phyloP scores from a whole-genome alignment of 2,329 filamentous ascomycete genomes.

The Phialophora tarda region DNA sequence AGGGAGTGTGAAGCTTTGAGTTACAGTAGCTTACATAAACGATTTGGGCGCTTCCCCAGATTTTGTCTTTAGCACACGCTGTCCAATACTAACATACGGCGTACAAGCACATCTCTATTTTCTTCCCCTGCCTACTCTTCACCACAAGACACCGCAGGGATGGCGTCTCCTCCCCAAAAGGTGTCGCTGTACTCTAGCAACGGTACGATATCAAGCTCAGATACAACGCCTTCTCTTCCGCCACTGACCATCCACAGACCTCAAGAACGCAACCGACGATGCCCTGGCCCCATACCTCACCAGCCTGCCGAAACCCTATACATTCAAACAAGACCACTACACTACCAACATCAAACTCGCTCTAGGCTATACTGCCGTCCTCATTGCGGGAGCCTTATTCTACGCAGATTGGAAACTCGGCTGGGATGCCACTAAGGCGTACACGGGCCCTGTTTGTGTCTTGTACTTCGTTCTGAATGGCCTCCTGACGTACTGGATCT shows the following conservation, averaged over 20 bases:
- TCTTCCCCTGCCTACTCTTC: not conserved
- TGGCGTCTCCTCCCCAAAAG: slow-evolving; percentile 41
- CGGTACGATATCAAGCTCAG: slow-evolving; percentile 44
- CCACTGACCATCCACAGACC: slow-evolving; percentile 62
- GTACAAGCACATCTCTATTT: not conserved
- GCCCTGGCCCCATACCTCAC: slow-evolving; percentile 92
- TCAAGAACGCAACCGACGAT: slow-evolving; percentile 97
- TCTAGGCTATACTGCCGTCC: slow-evolving; percentile 81
- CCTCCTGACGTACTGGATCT: slow-evolving; percentile 81
- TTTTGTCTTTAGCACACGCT: not conserved
- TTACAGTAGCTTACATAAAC: not conserved
- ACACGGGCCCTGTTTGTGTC: slow-evolving; percentile 77
- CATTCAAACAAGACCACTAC: slow-evolving; percentile 78
- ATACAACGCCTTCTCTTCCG: slow-evolving; percentile 13
- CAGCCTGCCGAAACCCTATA: slow-evolving; percentile 66
- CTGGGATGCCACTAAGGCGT: slow-evolving; percentile 83
- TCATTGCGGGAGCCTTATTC: slow-evolving; percentile 82
- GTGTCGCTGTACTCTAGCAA: slow-evolving; percentile 54
- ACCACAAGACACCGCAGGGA: not conserved
- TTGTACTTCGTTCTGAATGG: slow-evolving; percentile 81
- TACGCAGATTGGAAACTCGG: slow-evolving; percentile 89
- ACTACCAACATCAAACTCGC: slow-evolving; percentile 81
- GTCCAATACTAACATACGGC: not conserved
- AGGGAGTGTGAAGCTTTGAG: not conserved
- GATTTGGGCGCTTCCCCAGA: not conserved